These are phyloP conservation scores for Suillus spraguei DNA, from an alignment of 768 basidiomycete species.

Conservation along the genomic window DNA sequence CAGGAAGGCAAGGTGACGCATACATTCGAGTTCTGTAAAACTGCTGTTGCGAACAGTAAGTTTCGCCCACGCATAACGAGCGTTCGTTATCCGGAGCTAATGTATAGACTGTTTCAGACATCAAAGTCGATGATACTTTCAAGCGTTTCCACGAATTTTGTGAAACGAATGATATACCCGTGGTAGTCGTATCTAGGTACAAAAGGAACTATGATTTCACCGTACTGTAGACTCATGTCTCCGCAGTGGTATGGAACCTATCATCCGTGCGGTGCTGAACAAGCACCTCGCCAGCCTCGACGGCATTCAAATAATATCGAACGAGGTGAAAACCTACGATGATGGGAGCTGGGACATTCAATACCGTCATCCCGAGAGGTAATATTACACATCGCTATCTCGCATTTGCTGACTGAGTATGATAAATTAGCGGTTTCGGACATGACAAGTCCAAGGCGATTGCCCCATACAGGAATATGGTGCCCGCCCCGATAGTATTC, in stretches of 20 bases:
- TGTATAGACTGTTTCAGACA: constrained; percentile 51
- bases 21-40: constrained; percentile 85
- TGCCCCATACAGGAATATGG: constrained; percentile 79
- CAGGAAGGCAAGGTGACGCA: constrained; percentile 32
- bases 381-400: constrained; percentile 17
- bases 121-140: constrained; percentile 87
- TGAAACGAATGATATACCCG: constrained; percentile 75
- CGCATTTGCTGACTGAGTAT: background rate
- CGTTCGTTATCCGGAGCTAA: constrained; percentile 17
- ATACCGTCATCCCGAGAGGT: constrained; percentile 90
- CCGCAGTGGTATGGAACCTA: constrained; percentile 86
- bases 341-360: constrained; percentile 80
- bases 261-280: constrained; percentile 89
- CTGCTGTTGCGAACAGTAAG: constrained; percentile 71
- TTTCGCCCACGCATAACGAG: constrained; percentile 17
- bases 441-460: constrained; percentile 98
- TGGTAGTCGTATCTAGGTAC: constrained; percentile 92
- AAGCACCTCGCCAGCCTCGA: constrained; percentile 71
- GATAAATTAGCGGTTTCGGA: constrained; percentile 67
- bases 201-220: constrained; percentile 12
- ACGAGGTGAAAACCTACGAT: constrained; percentile 70
- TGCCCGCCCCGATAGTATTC: constrained; percentile 78
- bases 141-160: constrained; percentile 87
- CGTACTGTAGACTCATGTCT: constrained; percentile 6
- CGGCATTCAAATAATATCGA: constrained; percentile 91